A percentile compares a stretch with the other conserved stretches of the same genome.
These are phyloP conservation scores for Amaranthus hypochondriacus DNA, from an alignment of 148 eudicot genomes.

Conservation along the genomic window DNA sequence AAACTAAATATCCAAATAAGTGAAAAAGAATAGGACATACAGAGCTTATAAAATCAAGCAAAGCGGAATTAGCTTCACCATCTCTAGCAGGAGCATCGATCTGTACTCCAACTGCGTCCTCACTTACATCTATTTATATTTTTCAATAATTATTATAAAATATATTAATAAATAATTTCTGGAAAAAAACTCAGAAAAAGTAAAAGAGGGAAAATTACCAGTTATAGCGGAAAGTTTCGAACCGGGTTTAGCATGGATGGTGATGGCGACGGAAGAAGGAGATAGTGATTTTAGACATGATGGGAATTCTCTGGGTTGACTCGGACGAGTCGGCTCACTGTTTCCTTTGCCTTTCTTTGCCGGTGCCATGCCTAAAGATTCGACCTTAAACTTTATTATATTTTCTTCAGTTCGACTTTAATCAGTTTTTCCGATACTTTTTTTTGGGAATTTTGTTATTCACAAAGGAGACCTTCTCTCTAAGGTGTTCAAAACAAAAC, in stretches of 20 bases:
- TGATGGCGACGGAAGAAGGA: conserved; percentile 75
- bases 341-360: conserved; percentile 60
- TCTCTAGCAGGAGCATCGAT: conserved; percentile 93
- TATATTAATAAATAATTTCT: neutral
- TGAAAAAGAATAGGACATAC: conserved; percentile 32
- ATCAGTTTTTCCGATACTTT: too few relatives aligned
- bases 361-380: conserved; percentile 41
- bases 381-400: too few relatives aligned
- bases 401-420: too few relatives aligned
- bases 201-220: conserved; percentile 29
- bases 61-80: conserved; percentile 94
- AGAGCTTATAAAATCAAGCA: conserved; percentile 72
- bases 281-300: conserved; percentile 51
- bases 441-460: too few relatives aligned
- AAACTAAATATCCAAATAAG: neutral
- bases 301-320: conserved; percentile 35
- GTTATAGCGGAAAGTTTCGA: conserved; percentile 84
- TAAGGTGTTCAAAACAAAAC: too few relatives aligned
- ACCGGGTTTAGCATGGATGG: conserved; percentile 94
- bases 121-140: conserved; percentile 49
- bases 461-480: too few relatives aligned
- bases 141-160: neutral
- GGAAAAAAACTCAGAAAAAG: neutral
- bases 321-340: conserved; percentile 36
- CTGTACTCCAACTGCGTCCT: conserved; percentile 88